A percentile compares a stretch with the other conserved stretches of the same genome.
These are phyloP conservation scores for Pseudotsuga menziesii DNA, from an alignment of 75 land plant genomes.

Conservation along the genomic window DNA sequence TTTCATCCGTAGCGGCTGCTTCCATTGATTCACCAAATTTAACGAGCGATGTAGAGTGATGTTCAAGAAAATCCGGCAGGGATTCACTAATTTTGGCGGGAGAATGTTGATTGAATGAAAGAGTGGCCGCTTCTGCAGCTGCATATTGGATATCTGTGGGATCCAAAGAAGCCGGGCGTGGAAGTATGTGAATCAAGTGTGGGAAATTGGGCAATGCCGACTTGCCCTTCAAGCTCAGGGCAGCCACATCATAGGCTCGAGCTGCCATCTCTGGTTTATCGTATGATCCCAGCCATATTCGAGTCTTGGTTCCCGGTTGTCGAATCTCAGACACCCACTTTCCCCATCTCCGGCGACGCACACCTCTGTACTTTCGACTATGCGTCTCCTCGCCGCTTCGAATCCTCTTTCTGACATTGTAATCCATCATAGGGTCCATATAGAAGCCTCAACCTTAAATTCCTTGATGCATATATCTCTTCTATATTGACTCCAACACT, in stretches of 20 bases:
- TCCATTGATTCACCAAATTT: too few relatives aligned
- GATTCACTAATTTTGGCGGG: not conserved
- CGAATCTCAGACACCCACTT: constrained; percentile 39
- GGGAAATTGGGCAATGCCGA: constrained; percentile 24
- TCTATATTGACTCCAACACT: too few relatives aligned
- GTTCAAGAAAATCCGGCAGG: too few relatives aligned
- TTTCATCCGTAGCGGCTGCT: too few relatives aligned
- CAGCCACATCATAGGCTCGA: constrained; percentile 19
- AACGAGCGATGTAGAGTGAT: too few relatives aligned
- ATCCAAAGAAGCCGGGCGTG: not conserved
- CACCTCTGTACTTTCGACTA: constrained; percentile 12
- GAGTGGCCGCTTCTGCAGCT: not conserved
- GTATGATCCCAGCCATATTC: constrained; percentile 27
- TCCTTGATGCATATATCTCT: too few relatives aligned
- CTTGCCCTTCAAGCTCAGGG: constrained; percentile 7
- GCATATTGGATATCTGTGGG: not conserved
- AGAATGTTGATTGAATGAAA: not conserved
- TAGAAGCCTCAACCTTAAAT: too few relatives aligned
- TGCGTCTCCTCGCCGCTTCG: not conserved
- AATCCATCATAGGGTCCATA: too few relatives aligned
- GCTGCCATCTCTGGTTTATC: constrained; percentile 20
- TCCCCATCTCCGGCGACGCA: constrained; percentile 14
- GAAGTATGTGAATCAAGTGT: constrained; percentile 2
- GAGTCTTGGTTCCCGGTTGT: constrained; percentile 9
- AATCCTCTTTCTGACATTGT: too few relatives aligned